Percentiles rank a stretch among this genome's conserved stretches.
These are phyloP conservation scores for Cladophialophora exuberans DNA, from an alignment of 2,329 filamentous ascomycete species.

Conservation along the genomic window DNA sequence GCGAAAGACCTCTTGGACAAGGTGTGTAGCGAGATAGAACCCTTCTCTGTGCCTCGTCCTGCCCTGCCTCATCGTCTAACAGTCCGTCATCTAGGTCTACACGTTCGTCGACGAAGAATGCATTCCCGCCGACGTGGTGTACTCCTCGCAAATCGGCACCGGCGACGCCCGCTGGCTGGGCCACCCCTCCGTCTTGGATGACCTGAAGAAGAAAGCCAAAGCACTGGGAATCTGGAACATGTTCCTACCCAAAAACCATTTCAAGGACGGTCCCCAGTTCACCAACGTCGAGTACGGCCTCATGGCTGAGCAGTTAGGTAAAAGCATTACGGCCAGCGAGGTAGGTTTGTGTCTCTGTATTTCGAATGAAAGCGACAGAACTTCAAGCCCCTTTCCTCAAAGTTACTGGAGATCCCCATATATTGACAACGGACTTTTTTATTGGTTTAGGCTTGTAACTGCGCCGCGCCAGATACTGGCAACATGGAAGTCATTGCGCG, in stretches of 20 bases:
- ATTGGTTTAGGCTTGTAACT: conserved; percentile 66
- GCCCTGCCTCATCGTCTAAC: too few relatives aligned
- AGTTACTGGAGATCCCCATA: background rate
- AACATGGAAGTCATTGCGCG: conserved; percentile 96
- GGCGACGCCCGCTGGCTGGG: conserved; percentile 72
- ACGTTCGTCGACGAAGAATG: conserved; percentile 98
- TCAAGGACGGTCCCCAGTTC: conserved; percentile 83
- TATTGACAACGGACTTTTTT: background rate
- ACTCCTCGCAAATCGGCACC: conserved; percentile 76
- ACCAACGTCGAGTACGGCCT: conserved; percentile 95
- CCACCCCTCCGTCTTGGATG: conserved; percentile 81
- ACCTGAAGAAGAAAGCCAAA: conserved; percentile 82
- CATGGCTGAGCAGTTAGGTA: conserved; percentile 95
- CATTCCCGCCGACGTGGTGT: conserved; percentile 80
- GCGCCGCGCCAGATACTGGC: conserved; percentile 86
- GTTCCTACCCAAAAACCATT: conserved; percentile 94
- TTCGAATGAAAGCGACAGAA: background rate
- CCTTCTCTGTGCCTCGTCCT: too few relatives aligned
- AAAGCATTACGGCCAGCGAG: conserved; percentile 80
- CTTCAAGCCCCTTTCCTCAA: background rate
- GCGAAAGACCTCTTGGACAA: conserved; percentile 82
- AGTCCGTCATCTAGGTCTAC: conserved; percentile 65
- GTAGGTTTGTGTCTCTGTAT: conserved; percentile 51
- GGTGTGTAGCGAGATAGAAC: too few relatives aligned
- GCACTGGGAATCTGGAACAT: conserved; percentile 95